These are phyloP conservation scores for Perkinsus olseni DNA, from an alignment of 169 alveolate genomes.

Conservation along the genomic window DNA sequence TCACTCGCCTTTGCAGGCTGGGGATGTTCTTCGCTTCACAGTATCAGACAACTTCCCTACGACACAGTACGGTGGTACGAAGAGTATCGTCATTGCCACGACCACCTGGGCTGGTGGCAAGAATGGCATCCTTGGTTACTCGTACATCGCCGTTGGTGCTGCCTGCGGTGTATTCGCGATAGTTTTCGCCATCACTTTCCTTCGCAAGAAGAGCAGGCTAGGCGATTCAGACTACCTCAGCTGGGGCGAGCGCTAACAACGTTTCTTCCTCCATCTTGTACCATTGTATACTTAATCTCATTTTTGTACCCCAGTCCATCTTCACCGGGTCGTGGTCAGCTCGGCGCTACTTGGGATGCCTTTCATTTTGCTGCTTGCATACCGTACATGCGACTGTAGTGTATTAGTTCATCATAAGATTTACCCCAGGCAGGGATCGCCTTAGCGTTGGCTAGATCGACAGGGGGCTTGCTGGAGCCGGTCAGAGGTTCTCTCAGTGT, in stretches of 20 bases:
- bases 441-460: too few relatives aligned
- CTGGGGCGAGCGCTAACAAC: neutral
- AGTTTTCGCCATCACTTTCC: neutral
- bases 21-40: neutral
- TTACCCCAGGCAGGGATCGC: too few relatives aligned
- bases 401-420: too few relatives aligned
- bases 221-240: neutral
- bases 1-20: neutral
- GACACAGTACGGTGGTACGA: neutral
- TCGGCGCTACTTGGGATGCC: too few relatives aligned
- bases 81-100: conserved; percentile 17
- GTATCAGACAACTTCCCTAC: neutral
- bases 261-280: too few relatives aligned
- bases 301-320: neutral
- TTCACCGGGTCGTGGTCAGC: too few relatives aligned
- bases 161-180: neutral
- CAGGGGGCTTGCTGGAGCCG: too few relatives aligned
- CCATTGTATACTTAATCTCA: too few relatives aligned
- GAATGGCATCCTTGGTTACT: conserved; percentile 16
- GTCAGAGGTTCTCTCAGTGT: neutral
- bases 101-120: conserved; percentile 27
- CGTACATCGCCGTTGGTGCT: conserved; percentile 21
- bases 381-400: too few relatives aligned
- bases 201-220: neutral
- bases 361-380: too few relatives aligned